Evolutionary conservation across 2,329 filamentous ascomycete genomes (phyloP), one percentile per base, ranked within the genome.

Genomic region (Fusarium papillatum): DNA sequence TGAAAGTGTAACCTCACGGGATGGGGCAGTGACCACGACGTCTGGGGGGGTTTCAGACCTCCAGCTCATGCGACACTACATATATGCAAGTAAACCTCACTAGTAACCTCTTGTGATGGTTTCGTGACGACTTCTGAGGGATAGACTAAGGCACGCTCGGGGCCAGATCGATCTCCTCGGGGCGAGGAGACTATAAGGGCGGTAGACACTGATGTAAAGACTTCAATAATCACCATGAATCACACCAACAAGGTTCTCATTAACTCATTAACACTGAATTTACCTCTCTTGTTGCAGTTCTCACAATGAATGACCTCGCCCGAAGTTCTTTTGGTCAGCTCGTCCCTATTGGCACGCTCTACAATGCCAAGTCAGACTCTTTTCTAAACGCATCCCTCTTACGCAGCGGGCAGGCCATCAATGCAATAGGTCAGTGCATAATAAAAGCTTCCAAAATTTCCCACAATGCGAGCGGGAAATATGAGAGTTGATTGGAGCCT

Each of bases 341-440:
- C 17, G 74, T 72, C 2, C 8, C 66, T 1, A 66, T 78, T 1
- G 72, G 76, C 1, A 72, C 76, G 1, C 22, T 78, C 34, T 78
- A 78, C n/a, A 66, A 78, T 16, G 69, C 70, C 5, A 69, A 31
- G 5, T 29, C 55, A 14, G 76, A 74, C 10, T 31, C 39, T 5
- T 78, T 78, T 4, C 66, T 78, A 9, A 7, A 50, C 0, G 60
- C 43, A 1, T 76, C 74, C 1, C 19, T 75, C 11, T 17, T 77
- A 3, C 60, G 53, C 17, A 10, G 26, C 1, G 31, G 16, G 2
- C 14, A 9, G 0, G 59, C 57, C 1, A 17, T 14, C 11, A 57
- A 31, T 5, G 9, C 7, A 1, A 11, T 67, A 8, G 48, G 46
- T 11, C 26, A 36, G 29, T 39, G 19, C 8, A n/a, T 6, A 29